A percentile compares a stretch with the other conserved stretches of the same genome.
These are phyloP conservation scores for Entomophthora muscae DNA, from an alignment of 371 early-diverging fungal species.

Conservation along the genomic window DNA sequence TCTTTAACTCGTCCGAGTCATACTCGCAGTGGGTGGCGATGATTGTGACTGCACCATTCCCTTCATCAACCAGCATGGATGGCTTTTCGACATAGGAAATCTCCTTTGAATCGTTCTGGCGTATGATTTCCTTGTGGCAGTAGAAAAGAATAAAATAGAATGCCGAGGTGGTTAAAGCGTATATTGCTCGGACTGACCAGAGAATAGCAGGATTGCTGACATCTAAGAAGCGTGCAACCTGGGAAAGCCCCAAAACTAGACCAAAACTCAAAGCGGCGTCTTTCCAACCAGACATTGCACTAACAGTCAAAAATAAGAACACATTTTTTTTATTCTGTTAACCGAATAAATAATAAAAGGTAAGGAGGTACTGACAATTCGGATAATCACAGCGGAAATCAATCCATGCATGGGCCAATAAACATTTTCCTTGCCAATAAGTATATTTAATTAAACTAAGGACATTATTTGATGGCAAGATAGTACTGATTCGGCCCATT, in stretches of 20 bases:
- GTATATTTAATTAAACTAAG: too few species aligned
- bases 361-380: too few species aligned
- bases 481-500: too few species aligned
- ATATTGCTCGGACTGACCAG: not conserved
- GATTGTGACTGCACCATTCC: slow-evolving; percentile 12
- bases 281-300: slow-evolving; percentile 9
- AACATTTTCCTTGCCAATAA: too few species aligned
- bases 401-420: too few species aligned
- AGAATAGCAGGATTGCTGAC: not conserved
- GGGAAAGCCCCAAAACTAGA: not conserved
- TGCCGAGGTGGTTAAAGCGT: not conserved
- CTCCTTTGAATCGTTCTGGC: not conserved
- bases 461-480: too few species aligned
- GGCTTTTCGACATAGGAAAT: slow-evolving; percentile 6
- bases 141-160: not conserved
- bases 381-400: too few species aligned
- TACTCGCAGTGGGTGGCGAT: slow-evolving; percentile 58
- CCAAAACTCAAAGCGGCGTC: not conserved
- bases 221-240: not conserved
- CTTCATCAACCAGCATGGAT: not conserved
- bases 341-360: too few species aligned
- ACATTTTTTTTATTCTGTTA: too few species aligned
- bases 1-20: slow-evolving; percentile 55
- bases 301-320: too few species aligned
- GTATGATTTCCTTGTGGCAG: not conserved